Conservation (phyloP, 2,329 filamentous ascomycete species). For the Epicoccum nigrum region DNA sequence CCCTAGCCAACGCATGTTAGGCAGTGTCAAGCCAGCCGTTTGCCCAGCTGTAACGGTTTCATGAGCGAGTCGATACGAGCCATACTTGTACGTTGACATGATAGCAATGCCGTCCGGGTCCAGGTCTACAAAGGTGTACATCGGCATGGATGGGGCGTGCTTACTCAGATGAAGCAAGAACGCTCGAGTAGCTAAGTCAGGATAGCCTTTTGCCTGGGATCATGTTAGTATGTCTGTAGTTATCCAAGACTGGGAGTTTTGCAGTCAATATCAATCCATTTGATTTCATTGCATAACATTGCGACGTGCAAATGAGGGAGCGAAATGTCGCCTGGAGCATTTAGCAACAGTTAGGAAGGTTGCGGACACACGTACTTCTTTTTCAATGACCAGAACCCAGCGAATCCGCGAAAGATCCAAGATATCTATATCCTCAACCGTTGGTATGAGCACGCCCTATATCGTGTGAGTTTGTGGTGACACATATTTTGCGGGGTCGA, state of each 20-base stretch:
- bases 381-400: constrained; percentile 79
- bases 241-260: too few relatives aligned
- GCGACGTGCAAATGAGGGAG: constrained; percentile 64
- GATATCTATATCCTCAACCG: constrained; percentile 54
- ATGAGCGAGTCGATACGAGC: constrained; percentile 67
- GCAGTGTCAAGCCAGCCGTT: constrained; percentile 46
- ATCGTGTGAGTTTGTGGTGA: neutral
- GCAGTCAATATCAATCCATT: constrained; percentile 74
- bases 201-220: constrained; percentile 77
- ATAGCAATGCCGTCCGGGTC: constrained; percentile 80
- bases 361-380: constrained; percentile 62
- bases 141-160: constrained; percentile 50
- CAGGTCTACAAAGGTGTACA: constrained; percentile 72
- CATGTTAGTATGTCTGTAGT: too few relatives aligned
- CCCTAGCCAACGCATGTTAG: constrained; percentile 69
- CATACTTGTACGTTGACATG: constrained; percentile 73
- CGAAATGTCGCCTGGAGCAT: constrained; percentile 71
- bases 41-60: constrained; percentile 57
- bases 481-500: neutral
- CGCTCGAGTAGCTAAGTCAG: constrained; percentile 72
- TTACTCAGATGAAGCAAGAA: constrained; percentile 61
- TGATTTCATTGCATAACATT: constrained; percentile 59
- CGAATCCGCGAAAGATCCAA: constrained; percentile 58
- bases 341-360: constrained; percentile 23
- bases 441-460: constrained; percentile 68